phyloP scores from a whole-genome alignment of 2,329 filamentous ascomycete genomes.

The Bipolaris cookei region DNA sequence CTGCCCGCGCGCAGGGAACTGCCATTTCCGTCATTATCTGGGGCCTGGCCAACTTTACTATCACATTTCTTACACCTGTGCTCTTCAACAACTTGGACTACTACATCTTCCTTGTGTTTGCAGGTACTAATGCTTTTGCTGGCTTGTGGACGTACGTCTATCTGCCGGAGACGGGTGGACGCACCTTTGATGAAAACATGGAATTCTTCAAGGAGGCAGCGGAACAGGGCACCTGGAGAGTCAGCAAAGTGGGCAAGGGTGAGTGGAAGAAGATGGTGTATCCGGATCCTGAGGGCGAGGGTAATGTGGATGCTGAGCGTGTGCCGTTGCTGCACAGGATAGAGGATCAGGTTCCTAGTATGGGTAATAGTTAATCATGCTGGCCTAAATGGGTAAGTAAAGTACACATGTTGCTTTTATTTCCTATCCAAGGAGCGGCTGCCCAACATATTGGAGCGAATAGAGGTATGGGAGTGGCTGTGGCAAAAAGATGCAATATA shows the following conservation, averaged over 20 bases:
- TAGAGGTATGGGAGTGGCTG: not conserved
- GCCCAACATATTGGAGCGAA: not conserved
- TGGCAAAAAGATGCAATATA: not conserved
- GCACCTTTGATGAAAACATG: slow-evolving; percentile 67
- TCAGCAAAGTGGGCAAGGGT: slow-evolving; percentile 60
- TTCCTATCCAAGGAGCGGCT: not conserved
- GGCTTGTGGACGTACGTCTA: slow-evolving; percentile 62
- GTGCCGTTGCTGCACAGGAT: slow-evolving; percentile 55
- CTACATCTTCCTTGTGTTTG: slow-evolving; percentile 64
- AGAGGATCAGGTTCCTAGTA: slow-evolving; percentile 51
- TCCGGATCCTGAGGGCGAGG: slow-evolving; percentile 42
- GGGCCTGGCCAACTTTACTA: slow-evolving; percentile 64
- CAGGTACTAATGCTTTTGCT: slow-evolving; percentile 61
- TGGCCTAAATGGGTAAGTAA: not conserved
- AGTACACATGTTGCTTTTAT: not conserved
- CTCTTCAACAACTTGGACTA: slow-evolving; percentile 66
- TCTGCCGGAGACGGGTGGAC: slow-evolving; percentile 62
- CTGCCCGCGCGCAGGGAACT: slow-evolving; percentile 61
- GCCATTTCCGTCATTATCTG: slow-evolving; percentile 63
- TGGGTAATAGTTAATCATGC: slow-evolving; percentile 21
- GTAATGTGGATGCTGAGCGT: slow-evolving; percentile 51
- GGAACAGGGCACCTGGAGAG: slow-evolving; percentile 60
- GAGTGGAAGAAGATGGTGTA: slow-evolving; percentile 57
- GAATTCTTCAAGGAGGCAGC: slow-evolving; percentile 63
- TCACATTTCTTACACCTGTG: slow-evolving; percentile 64